A percentile compares a stretch with the other conserved stretches of the same genome.
These are phyloP conservation scores for Trichoderma atrobrunneum DNA, from an alignment of 2,329 filamentous ascomycete species.

Conservation along the genomic window DNA sequence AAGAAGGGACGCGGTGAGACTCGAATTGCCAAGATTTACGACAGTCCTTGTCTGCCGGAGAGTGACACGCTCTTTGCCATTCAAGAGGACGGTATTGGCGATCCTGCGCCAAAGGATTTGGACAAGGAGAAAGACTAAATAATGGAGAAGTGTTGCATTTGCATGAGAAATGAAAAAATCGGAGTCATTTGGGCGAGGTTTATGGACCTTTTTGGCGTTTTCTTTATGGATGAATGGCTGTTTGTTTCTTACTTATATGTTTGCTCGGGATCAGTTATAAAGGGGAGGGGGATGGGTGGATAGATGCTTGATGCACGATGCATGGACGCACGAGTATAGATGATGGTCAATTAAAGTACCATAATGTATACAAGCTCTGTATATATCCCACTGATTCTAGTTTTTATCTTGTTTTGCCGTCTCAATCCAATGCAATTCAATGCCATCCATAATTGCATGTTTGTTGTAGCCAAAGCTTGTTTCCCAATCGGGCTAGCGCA, in stretches of 20 bases:
- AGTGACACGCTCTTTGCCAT: conserved; percentile 97
- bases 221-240: conserved; percentile 13
- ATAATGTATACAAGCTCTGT: not conserved
- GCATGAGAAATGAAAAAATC: conserved; percentile 21
- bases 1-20: conserved; percentile 97
- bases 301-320: not conserved
- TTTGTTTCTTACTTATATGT: not conserved
- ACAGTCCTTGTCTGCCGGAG: conserved; percentile 94
- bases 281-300: not conserved
- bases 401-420: not conserved
- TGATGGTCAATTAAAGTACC: not conserved
- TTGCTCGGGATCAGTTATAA: not conserved
- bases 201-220: conserved; percentile 34
- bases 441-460: not conserved
- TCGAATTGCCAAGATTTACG: conserved; percentile 97
- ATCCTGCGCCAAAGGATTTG: conserved; percentile 91
- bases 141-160: not conserved
- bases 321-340: not conserved
- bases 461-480: conserved; percentile 29
- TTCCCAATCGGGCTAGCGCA: conserved; percentile 37
- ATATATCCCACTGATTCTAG: not conserved
- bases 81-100: conserved; percentile 92
- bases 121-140: conserved; percentile 51
- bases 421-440: not conserved
- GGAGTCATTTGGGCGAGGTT: conserved; percentile 26